Conservation (phyloP, 371 early-diverging fungal genomes). For the Chytridiales sp. region DNA sequence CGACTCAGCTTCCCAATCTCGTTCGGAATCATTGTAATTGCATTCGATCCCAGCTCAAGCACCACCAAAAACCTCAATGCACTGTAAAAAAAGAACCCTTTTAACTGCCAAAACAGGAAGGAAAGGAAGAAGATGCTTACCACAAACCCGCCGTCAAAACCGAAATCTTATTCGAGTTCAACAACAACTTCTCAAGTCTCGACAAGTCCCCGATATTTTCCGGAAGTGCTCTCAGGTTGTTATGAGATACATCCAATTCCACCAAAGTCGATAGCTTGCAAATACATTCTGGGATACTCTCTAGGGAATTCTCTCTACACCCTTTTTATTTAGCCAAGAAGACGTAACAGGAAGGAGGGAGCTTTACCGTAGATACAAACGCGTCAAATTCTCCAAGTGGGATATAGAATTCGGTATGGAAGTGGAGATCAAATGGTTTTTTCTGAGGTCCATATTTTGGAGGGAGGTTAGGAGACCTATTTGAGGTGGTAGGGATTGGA, state of each 20-base stretch:
- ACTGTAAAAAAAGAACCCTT: conserved; percentile 16
- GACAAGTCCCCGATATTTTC: conserved; percentile 65
- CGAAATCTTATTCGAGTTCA: conserved; percentile 49
- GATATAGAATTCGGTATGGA: conserved; percentile 42
- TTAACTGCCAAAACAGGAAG: not conserved
- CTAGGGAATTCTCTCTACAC: conserved; percentile 57
- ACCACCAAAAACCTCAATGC: conserved; percentile 29
- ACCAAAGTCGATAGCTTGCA: conserved; percentile 57
- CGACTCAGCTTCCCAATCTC: conserved; percentile 29
- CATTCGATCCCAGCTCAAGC: conserved; percentile 44
- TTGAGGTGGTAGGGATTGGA: conserved; percentile 38
- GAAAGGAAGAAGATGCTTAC: conserved; percentile 22
- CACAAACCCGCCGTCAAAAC: conserved; percentile 38
- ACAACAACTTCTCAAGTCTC: conserved; percentile 39
- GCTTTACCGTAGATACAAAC: conserved; percentile 39
- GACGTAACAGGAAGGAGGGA: not conserved
- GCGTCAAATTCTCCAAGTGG: conserved; percentile 27
- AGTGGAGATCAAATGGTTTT: conserved; percentile 46
- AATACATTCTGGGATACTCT: conserved; percentile 62
- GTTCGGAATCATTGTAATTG: conserved; percentile 31
- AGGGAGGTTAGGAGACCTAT: conserved; percentile 42
- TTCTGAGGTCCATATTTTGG: conserved; percentile 37
- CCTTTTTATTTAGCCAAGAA: not conserved
- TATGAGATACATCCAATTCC: conserved; percentile 60
- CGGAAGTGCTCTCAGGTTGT: conserved; percentile 58